Evolutionary conservation across 129 eudicot species (phyloP).

Genomic region (Artemisia tridentata): DNA sequence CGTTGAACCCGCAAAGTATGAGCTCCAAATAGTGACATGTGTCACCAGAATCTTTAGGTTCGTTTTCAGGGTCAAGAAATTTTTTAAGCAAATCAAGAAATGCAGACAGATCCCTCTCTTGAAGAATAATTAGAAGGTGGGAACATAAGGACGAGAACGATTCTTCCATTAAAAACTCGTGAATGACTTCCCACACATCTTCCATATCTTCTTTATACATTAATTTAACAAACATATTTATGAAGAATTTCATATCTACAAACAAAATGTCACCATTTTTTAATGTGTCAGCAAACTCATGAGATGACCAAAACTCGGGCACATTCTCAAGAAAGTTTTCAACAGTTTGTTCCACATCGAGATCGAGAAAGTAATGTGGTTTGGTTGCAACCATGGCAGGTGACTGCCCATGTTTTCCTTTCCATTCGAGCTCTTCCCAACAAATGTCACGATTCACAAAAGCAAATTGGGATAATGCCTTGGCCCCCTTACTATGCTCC

Average conservation of each 20-base stretch:
- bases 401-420: constrained; percentile 94
- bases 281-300: constrained; percentile 82
- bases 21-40: constrained; percentile 57
- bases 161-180: constrained; percentile 67
- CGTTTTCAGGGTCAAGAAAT: constrained; percentile 35
- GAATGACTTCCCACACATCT: constrained; percentile 65
- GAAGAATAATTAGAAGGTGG: constrained; percentile 68
- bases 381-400: constrained; percentile 99
- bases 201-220: constrained; percentile 75
- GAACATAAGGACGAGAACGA: constrained; percentile 73
- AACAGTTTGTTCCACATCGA: constrained; percentile 87
- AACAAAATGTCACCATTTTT: constrained; percentile 71
- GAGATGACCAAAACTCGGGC: constrained; percentile 94
- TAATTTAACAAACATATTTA: constrained; percentile 56
- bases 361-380: constrained; percentile 96
- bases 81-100: constrained; percentile 51
- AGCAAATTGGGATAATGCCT: constrained; percentile 85
- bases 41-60: constrained; percentile 20
- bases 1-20: constrained; percentile 46
- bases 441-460: constrained; percentile 86
- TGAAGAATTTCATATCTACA: constrained; percentile 61
- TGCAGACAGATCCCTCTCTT: constrained; percentile 56
- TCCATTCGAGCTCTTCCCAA: constrained; percentile 99
- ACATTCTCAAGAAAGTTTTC: constrained; percentile 89
- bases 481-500: constrained; percentile 85